Base-by-base conservation (phyloP, 1,284 basidiomycete genomes). In the Irpex sp. region DNA sequence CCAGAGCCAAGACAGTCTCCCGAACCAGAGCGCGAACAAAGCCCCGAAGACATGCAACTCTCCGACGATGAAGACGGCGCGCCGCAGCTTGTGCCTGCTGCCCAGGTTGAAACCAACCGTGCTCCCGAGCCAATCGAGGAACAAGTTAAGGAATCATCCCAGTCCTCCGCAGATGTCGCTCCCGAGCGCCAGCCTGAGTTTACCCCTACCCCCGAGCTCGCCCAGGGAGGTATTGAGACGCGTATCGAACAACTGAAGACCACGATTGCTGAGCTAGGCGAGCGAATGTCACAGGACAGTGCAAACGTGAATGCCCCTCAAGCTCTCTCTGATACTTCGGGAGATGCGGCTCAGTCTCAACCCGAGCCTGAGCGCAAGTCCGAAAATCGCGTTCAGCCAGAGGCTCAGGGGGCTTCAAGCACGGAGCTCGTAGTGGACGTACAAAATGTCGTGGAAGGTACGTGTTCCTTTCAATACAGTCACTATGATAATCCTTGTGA, bases 231-330 rank as follows among this genome's bases (percentile, higher is more conserved):
- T 51, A 15, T 19, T 51, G 48, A 51, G 48, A 55, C 34, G 1
- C 51, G 63, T 15, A 49, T 64, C 38, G 60, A 64, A 31, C 52
- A 17, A 11, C 56, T 66, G 49, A 58, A 60, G 55, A 13, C 51
- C 15, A n/a, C 57, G 15, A 58, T 66, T 13, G 60, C 58, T 57
- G 62, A 64, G 13, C 51, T 74, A 77, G 74, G 82, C 81, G 73
- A 79, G 80, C 59, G 82, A 80, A 73, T 80, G 78, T 63, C 62
- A 67, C 48, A 17, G 69, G 76, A 78, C 68, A 55, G 60, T 13
- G 72, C 72, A 7, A 26, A 57, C 31, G n/a, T 11, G 8, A 21
- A 57, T n/a, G 8, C 15, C 15, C 9, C 26, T 21, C 17, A 57
- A 21, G 31, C 9, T 57, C 55, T 7, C 13, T 13, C 40, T 11